These are phyloP conservation scores for Vitis cinerea DNA, from an alignment of 164 flowering plant species.

Conservation along the genomic window DNA sequence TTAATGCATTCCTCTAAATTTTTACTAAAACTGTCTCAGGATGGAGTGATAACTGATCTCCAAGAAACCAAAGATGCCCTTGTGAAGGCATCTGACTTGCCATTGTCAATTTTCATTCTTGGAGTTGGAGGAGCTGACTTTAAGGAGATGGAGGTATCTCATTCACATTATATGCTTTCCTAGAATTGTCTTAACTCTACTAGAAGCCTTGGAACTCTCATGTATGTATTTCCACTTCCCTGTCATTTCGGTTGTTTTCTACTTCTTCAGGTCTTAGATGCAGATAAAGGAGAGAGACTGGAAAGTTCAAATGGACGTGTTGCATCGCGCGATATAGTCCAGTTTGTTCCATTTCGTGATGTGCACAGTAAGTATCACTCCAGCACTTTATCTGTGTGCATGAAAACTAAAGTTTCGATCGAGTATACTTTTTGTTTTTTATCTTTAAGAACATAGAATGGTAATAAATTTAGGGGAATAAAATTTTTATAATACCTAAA, in stretches of 20 bases:
- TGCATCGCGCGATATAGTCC: conserved; percentile 79
- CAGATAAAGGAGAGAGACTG: conserved; percentile 64
- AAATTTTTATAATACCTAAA: too few relatives aligned
- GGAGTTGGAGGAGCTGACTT: conserved; percentile 89
- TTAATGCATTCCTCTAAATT: conserved; percentile 3
- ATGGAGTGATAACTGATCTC: conserved; percentile 84
- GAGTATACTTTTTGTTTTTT: too few relatives aligned
- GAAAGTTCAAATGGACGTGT: conserved; percentile 68
- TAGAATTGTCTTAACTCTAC: too few relatives aligned
- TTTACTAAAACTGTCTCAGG: conserved; percentile 32
- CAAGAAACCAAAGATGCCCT: conserved; percentile 84
- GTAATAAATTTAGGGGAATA: too few relatives aligned
- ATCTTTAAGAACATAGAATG: too few relatives aligned
- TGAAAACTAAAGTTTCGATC: too few relatives aligned
- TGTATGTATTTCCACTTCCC: neutral
- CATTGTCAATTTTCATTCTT: conserved; percentile 72
- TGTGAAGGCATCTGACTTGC: conserved; percentile 78
- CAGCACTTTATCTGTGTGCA: too few relatives aligned
- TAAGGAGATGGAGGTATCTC: conserved; percentile 76
- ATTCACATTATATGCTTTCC: neutral
- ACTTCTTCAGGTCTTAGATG: conserved; percentile 50
- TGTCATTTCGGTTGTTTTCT: neutral
- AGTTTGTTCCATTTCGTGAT: conserved; percentile 79
- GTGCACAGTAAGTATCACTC: conserved; percentile 55
- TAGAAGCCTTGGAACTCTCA: too few relatives aligned